A percentile compares a stretch with the other conserved stretches of the same genome.
Conservation (phyloP, 768 basidiomycete species). For the Pholiota microspora region DNA sequence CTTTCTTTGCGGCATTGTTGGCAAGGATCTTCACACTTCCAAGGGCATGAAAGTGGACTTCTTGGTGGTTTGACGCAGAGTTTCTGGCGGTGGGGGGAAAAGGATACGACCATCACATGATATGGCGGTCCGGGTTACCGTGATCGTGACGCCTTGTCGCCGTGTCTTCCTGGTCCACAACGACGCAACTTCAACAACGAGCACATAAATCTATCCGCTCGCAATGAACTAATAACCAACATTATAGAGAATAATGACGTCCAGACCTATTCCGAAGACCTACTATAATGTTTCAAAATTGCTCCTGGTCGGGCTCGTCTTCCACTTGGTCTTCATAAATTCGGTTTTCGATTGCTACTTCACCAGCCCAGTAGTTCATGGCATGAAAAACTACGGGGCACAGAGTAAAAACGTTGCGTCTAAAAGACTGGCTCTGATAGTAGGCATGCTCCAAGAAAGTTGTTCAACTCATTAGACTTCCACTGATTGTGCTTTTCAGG, state of each 20-base stretch:
- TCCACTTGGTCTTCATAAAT: constrained; percentile 71
- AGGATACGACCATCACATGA: too few species aligned
- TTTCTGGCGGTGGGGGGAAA: too few species aligned
- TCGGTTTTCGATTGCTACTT: constrained; percentile 89
- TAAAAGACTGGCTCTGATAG: constrained; percentile 75
- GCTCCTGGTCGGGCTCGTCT: constrained; percentile 65
- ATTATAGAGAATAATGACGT: neutral
- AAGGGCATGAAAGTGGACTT: too few species aligned
- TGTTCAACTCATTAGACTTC: neutral
- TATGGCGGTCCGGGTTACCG: too few species aligned
- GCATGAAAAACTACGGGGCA: constrained; percentile 59
- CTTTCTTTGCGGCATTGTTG: constrained; percentile 54
- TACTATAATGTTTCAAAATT: constrained; percentile 43
- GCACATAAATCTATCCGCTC: neutral
- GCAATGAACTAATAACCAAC: constrained; percentile 1
- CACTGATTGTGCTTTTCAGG: constrained; percentile 36
- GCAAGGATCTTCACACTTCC: too few species aligned
- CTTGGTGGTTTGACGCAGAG: too few species aligned
- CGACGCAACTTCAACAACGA: neutral
- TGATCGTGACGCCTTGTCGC: too few species aligned
- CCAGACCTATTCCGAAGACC: neutral
- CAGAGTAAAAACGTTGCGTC: constrained; percentile 44
- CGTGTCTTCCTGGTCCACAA: too few species aligned
- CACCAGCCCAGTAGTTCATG: constrained; percentile 77
- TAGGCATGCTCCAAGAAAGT: constrained; percentile 45